phyloP scores from a whole-genome alignment of 805 yeast species.

The Blastobotrys chiropterorum region DNA sequence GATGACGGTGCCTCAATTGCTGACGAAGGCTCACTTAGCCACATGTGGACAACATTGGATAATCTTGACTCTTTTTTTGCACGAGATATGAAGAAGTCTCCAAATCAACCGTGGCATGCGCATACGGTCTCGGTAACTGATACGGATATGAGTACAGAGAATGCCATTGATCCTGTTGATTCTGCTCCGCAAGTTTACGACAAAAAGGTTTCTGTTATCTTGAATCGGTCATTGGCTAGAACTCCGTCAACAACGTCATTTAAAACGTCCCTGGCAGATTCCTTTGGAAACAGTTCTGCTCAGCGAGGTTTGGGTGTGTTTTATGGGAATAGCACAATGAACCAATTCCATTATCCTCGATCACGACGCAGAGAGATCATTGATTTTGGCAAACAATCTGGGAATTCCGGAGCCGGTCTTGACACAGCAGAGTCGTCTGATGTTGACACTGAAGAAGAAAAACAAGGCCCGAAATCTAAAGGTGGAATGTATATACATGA shows the following conservation, averaged over 20 bases:
- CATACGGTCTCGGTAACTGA: slow-evolving; percentile 49
- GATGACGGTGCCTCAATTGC: slow-evolving; percentile 42
- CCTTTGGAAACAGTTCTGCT: slow-evolving; percentile 33
- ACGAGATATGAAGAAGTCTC: slow-evolving; percentile 37
- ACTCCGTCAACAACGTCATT: slow-evolving; percentile 73
- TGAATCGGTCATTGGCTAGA: slow-evolving; percentile 65
- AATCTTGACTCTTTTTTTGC: slow-evolving; percentile 86
- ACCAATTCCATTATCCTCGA: slow-evolving; percentile 1
- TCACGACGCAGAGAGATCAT: slow-evolving; percentile 13
- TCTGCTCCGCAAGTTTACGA: slow-evolving; percentile 75
- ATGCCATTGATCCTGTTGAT: slow-evolving; percentile 48
- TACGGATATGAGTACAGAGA: slow-evolving; percentile 47
- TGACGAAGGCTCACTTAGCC: slow-evolving; percentile 66
- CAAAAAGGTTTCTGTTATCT: slow-evolving; percentile 68
- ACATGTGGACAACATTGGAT: slow-evolving; percentile 90
- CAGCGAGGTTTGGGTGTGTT: slow-evolving; percentile 7
- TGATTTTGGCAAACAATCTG: slow-evolving; percentile 11
- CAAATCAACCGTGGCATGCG: slow-evolving; percentile 18
- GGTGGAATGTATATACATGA: not conserved
- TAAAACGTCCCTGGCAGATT: slow-evolving; percentile 68
- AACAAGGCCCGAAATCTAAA: not conserved
- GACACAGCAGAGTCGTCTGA: not conserved
- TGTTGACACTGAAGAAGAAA: not conserved
- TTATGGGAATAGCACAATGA: not conserved
- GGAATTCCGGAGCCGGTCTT: not conserved